Evolutionary conservation across 768 basidiomycete genomes (phyloP).

Genomic region (Chalciporus chontae): DNA sequence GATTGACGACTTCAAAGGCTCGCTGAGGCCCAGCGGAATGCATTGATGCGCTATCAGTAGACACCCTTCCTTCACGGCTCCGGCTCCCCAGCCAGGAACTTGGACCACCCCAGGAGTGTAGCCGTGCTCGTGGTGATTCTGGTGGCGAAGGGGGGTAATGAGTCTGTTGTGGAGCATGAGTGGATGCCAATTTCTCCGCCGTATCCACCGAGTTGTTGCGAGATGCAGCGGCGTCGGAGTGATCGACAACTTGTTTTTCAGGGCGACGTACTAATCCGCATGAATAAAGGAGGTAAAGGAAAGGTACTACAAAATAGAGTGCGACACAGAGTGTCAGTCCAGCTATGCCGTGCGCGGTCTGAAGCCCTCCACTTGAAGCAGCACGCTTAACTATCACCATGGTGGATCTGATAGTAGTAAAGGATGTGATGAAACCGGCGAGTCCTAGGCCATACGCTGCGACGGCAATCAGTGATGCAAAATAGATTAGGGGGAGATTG

Average conservation of each 20-base stretch:
- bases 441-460: conserved; percentile 58
- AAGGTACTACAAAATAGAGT: conserved; percentile 53
- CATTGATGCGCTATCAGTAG: conserved; percentile 38
- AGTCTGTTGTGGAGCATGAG: conserved; percentile 24
- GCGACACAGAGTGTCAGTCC: conserved; percentile 62
- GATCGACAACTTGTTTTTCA: conserved; percentile 21
- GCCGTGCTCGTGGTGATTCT: conserved; percentile 28
- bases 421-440: conserved; percentile 57
- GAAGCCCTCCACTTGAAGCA: conserved; percentile 35
- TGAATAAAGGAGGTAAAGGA: conserved; percentile 33
- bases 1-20: conserved; percentile 49
- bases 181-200: conserved; percentile 39
- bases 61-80: conserved; percentile 34
- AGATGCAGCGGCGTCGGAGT: conserved; percentile 23
- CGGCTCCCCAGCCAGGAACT: conserved; percentile 36
- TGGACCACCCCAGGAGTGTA: conserved; percentile 38
- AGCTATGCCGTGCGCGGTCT: conserved; percentile 61
- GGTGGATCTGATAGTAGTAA: conserved; percentile 49
- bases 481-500: conserved; percentile 31
- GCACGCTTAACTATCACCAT: conserved; percentile 31
- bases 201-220: conserved; percentile 39
- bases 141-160: conserved; percentile 32
- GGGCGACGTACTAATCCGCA: conserved; percentile 10
- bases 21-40: conserved; percentile 34
- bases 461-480: conserved; percentile 39